Base-by-base conservation (phyloP, 2,329 filamentous ascomycete genomes). In the Gyromitra esculenta region DNA sequence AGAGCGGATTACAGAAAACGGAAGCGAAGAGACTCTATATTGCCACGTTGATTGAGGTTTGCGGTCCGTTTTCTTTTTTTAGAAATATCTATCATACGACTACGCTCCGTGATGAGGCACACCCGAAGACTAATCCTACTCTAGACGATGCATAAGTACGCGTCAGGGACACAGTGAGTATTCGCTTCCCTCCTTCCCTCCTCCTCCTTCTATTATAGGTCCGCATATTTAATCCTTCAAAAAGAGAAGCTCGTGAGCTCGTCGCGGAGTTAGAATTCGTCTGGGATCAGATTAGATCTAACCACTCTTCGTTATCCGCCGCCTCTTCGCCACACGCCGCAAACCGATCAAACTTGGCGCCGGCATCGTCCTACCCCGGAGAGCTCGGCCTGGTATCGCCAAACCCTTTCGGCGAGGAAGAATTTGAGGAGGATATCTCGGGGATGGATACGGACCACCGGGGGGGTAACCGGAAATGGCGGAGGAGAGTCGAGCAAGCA, bases 191-290 rank as follows among this genome's bases (percentile, higher is more conserved):
- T 41, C 5, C 8, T 11, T 21, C 18, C 25, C 25, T 31, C 25
- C 25, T 31, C 25, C 25, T 31, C 25, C 25, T 31, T 0, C 2
- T 31, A 31, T 31, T 18, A 45, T 15, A 11, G 7, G 15, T 13
- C 67, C 5, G 1, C n/a, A 18, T n/a, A 6, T 54, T 63, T 68
- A 54, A 67, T 31, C 21, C 2, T 11, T 21, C 18, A 11, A 31
- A 11, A 31, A 77, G 75, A 63, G 94, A 97, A 82, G 93, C 93
- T 6, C 88, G 91, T 76, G 94, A 97, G 84, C 87, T 99, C 50
- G 94, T 98, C 48, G 88, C 90, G 8, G 96, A 99, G 84, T 89
- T 99, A n/a, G 96, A 99, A 84, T 99, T 98, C 81, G 95, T 99
- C 50, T 99, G 96, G 96, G 94, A 97, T 81, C 96, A 98, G 83